phyloP scores from a whole-genome alignment of 176 grass and related monocot species.

The Triticum monococcum region DNA sequence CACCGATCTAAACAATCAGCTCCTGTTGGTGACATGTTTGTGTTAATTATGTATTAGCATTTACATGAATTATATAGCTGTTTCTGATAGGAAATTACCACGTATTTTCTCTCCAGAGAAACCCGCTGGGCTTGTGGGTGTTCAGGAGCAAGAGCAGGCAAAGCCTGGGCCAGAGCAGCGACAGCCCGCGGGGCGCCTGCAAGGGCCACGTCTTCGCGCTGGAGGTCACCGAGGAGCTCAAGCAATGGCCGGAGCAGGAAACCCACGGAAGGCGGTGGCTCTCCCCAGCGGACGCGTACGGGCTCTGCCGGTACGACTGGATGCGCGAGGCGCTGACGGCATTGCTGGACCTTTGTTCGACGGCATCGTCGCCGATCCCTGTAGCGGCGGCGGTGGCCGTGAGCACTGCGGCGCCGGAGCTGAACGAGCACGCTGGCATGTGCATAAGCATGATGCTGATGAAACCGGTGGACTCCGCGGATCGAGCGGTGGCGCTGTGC shows the following conservation, averaged over 20 bases:
- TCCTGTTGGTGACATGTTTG: background rate
- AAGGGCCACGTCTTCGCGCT: conserved; percentile 88
- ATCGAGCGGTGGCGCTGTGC: conserved; percentile 64
- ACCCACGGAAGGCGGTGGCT: conserved; percentile 70
- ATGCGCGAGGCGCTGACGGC: conserved; percentile 84
- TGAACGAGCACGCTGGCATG: conserved; percentile 21
- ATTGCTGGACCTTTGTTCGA: conserved; percentile 31
- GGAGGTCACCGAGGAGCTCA: conserved; percentile 76
- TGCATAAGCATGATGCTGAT: conserved; percentile 38
- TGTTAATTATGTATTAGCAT: background rate
- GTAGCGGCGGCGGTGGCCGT: background rate
- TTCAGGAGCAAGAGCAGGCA: conserved; percentile 92
- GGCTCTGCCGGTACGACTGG: conserved; percentile 85
- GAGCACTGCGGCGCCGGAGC: background rate
- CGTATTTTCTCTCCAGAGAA: conserved; percentile 31
- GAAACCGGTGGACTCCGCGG: background rate
- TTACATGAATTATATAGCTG: background rate
- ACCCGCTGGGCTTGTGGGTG: conserved; percentile 64
- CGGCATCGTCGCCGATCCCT: background rate
- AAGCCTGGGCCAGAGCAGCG: conserved; percentile 49
- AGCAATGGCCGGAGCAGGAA: conserved; percentile 72
- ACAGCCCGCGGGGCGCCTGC: conserved; percentile 65
- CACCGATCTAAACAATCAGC: background rate
- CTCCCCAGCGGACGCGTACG: conserved; percentile 50
- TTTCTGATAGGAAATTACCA: background rate